Evolutionary conservation across 805 yeast species (phyloP).

Genomic region (Metschnikowia cerradonensis): DNA sequence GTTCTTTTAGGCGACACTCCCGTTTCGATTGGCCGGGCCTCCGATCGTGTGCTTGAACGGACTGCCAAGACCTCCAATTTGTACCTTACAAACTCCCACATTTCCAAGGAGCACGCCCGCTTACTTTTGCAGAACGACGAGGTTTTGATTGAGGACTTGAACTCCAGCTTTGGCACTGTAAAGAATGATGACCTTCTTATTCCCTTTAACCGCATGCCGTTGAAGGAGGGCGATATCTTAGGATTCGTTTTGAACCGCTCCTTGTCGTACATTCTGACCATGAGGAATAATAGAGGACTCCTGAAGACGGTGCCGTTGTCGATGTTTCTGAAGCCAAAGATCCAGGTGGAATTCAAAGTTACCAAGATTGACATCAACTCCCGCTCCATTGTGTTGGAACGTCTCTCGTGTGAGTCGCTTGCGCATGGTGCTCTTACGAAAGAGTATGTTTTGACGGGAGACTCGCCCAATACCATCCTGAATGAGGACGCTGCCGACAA

Average conservation of each 20-base stretch:
- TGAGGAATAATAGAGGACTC: conserved; percentile 2
- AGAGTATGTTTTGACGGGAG: background rate
- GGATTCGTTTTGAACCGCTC: conserved; percentile 37
- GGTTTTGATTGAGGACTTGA: conserved; percentile 26
- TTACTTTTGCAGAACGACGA: conserved; percentile 17
- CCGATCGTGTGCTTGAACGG: conserved; percentile 25
- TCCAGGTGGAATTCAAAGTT: conserved; percentile 10
- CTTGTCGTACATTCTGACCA: conserved; percentile 12
- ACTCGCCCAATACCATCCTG: background rate
- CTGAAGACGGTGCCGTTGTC: conserved; percentile 7
- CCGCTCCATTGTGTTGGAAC: conserved; percentile 4
- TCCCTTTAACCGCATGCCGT: conserved; percentile 14
- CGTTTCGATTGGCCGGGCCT: conserved; percentile 25
- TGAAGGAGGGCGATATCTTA: conserved; percentile 24
- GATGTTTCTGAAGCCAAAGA: conserved; percentile 9
- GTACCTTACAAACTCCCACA: conserved; percentile 30
- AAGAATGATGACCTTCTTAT: conserved; percentile 24
- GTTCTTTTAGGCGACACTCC: conserved; percentile 7
- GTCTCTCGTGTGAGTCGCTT: background rate
- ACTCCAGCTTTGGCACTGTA: conserved; percentile 39
- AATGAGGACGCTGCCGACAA: background rate
- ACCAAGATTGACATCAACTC: background rate
- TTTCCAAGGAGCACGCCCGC: conserved; percentile 37
- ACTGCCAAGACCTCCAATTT: conserved; percentile 27
- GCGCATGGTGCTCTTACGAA: background rate